These are phyloP conservation scores for Colletotrichum viniferum DNA, from an alignment of 2,329 filamentous ascomycete species.

Conservation along the genomic window DNA sequence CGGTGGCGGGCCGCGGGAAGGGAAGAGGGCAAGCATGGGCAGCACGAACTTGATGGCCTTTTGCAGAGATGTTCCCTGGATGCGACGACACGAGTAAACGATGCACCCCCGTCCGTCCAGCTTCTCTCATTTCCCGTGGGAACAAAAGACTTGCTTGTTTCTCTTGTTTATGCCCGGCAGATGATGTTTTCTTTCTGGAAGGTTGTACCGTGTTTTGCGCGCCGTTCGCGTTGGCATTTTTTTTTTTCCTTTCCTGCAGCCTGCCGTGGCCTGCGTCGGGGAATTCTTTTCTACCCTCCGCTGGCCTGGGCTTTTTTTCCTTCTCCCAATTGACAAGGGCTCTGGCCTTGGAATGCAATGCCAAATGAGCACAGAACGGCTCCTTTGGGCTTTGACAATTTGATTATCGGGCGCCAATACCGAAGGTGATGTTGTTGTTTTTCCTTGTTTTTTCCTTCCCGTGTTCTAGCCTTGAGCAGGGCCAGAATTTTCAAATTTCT, in stretches of 20 bases:
- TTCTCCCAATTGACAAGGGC: constrained; percentile 2
- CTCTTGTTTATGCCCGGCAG: neutral
- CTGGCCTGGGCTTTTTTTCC: neutral
- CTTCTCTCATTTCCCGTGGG: neutral
- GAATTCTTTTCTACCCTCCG: neutral
- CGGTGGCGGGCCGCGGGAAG: neutral
- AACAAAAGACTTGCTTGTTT: neutral
- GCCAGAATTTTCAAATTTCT: neutral
- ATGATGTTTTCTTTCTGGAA: neutral
- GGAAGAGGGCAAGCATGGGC: neutral
- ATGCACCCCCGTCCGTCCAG: neutral
- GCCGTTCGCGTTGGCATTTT: neutral
- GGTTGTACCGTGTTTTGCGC: neutral
- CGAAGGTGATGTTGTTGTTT: neutral
- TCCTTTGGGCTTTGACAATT: constrained; percentile 4
- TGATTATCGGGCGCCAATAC: constrained; percentile 17
- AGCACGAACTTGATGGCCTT: neutral
- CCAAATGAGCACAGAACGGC: neutral
- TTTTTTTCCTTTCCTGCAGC: neutral
- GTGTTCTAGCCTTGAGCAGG: neutral
- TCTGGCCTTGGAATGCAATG: constrained; percentile 11
- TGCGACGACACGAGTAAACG: neutral
- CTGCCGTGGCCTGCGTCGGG: neutral
- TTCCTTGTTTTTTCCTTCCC: neutral
- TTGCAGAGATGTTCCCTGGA: neutral